A percentile compares a stretch with the other conserved stretches of the same genome.
Evolutionary conservation across 805 yeast genomes (phyloP).

Genomic region (Yarrowia sp.): DNA sequence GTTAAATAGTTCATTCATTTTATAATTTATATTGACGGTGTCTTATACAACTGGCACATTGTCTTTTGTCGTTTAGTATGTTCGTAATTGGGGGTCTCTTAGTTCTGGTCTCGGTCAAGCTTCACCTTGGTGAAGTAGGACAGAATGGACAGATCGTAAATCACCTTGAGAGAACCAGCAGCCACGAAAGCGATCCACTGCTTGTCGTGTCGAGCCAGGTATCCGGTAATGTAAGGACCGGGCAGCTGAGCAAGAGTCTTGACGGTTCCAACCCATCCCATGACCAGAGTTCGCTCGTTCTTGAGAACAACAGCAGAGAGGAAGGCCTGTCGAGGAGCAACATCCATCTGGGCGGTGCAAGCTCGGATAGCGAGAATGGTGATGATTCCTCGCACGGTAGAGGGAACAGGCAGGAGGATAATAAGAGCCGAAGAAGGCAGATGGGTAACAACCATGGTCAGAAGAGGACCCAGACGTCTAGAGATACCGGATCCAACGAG

Average conservation of each 20-base stretch:
- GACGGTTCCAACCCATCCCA: constrained; percentile 83
- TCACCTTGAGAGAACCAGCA: constrained; percentile 40
- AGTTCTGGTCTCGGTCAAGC: constrained; percentile 24
- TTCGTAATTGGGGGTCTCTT: neutral
- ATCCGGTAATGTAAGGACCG: constrained; percentile 77
- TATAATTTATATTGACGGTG: neutral
- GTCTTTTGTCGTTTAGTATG: neutral
- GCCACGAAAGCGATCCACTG: constrained; percentile 40
- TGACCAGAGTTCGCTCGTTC: constrained; percentile 66
- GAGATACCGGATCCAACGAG: constrained; percentile 47
- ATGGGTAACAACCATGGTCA: constrained; percentile 70
- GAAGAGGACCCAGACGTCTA: constrained; percentile 67
- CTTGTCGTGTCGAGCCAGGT: constrained; percentile 49
- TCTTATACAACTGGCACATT: neutral
- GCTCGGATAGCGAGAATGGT: constrained; percentile 54
- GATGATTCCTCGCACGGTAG: constrained; percentile 46
- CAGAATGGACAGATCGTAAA: constrained; percentile 40
- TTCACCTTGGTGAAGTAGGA: constrained; percentile 30
- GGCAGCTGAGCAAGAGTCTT: constrained; percentile 78
- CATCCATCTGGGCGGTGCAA: constrained; percentile 75
- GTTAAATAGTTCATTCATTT: neutral
- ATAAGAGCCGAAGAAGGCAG: constrained; percentile 70
- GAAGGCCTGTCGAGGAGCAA: constrained; percentile 81
- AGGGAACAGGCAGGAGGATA: constrained; percentile 51
- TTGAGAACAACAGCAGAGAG: constrained; percentile 64